Evolutionary conservation across 2,329 filamentous ascomycete species (phyloP), one percentile per base, ranked within the genome.

Genomic region (Colletotrichum navitas): DNA sequence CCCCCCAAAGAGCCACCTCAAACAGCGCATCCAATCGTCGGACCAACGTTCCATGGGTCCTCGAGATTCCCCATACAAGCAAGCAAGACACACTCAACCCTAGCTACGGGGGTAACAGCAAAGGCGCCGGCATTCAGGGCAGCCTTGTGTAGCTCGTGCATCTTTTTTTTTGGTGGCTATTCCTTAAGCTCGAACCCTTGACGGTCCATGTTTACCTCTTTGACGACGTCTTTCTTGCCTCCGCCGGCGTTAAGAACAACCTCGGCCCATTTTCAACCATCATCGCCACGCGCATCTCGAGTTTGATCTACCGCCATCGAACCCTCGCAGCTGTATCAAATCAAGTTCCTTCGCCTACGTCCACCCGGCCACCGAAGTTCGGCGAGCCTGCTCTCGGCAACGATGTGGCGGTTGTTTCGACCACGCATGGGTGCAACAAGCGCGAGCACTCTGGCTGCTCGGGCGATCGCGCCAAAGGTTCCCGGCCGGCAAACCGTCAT

Each of bases 321-420:
- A 32, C 32, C 32, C 16, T 64, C 29, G 16, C 54, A 43, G 12
- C 18, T 32, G 14, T 11, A 47, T n/a, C 49, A 24, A 49, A 34
- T 18, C 18, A 16, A 12, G 18, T 29, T 63, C 43, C 32, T 54
- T 10, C n/a, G 34, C 12, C 10, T 16, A 43, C 41, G 6, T 32
- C 6, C 36, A 1, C 5, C 26, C 62, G 68, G 68, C 68, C 65
- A 65, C 68, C 68, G 52, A 24, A 54, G 59, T 39, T 51, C 39
- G 68, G 68, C 65, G 68, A 47, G 68, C 68, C 68, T 41, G 45
- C 43, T 56, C 18, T 52, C 11, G 11, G 34, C 39, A 32, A 63
- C 59, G 29, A 72, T 72, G 70, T 71, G 67, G 64, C 68, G 73
- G 21, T 39, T 74, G 21, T 72, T 74, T 56, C 47, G 71, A 45